Evolutionary conservation across 2,329 filamentous ascomycete species (phyloP).

Genomic region (Ceratocystis diversiconidia): DNA sequence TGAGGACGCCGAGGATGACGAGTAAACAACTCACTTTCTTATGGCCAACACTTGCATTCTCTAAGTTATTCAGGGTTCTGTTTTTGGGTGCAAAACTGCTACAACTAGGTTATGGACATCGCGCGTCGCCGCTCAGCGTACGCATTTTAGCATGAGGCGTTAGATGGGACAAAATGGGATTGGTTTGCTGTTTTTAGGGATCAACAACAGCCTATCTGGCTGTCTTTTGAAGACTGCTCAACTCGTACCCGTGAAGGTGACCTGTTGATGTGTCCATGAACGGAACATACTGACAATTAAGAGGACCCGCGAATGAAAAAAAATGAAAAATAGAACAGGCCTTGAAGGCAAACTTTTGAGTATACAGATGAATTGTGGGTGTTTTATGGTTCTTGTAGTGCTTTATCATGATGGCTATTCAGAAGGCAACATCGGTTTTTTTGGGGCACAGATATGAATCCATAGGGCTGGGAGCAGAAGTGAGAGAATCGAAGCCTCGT

Average conservation of each 20-base stretch:
- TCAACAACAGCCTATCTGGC: constrained; percentile 15
- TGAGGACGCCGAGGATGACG: constrained; percentile 71
- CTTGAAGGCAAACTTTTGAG: constrained; percentile 8
- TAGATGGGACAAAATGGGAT: constrained; percentile 17
- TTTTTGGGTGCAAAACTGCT: constrained; percentile 9
- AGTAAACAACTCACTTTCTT: constrained; percentile 36
- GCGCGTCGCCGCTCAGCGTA: constrained; percentile 12
- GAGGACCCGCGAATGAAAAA: constrained; percentile 9
- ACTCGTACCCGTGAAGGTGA: constrained; percentile 11
- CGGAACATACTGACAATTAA: constrained; percentile 1
- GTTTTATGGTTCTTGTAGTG: not conserved
- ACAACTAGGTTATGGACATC: constrained; percentile 13
- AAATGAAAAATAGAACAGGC: constrained; percentile 10
- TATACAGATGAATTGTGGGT: not conserved
- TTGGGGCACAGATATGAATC: too few species aligned
- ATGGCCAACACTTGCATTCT: constrained; percentile 15
- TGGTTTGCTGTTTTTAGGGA: constrained; percentile 15
- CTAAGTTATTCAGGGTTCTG: constrained; percentile 10
- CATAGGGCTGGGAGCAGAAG: too few species aligned
- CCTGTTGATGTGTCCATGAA: constrained; percentile 6
- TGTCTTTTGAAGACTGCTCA: constrained; percentile 10
- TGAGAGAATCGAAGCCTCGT: too few species aligned
- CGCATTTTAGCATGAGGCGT: constrained; percentile 17
- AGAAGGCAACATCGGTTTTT: not conserved
- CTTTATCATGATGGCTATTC: not conserved